Evolutionary conservation across 495 filamentous ascomycete species (phyloP), one percentile per base, ranked within the genome.

Genomic region (Cercophora samala): DNA sequence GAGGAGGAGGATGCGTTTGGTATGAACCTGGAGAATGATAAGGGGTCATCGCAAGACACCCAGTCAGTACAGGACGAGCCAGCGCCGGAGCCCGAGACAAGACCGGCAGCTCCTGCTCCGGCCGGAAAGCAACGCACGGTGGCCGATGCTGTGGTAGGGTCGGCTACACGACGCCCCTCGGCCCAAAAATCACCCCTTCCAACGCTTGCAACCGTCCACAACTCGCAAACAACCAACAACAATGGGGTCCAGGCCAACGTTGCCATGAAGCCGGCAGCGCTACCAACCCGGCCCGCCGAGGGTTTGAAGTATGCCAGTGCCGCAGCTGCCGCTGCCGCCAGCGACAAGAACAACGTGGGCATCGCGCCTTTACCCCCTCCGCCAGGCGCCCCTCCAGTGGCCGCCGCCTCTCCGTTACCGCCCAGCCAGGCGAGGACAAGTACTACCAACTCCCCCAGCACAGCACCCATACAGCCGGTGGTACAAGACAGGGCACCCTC

Each of bases 221-320:
- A 79, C 24, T 86, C 89, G 8, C 77, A 88, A 59, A 80, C 90
- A 1, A 89, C 77, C 70, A 82, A 88, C 62, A 84, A 83, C 63
- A 92, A 86, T 73, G 85, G 86, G 70, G 85, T 81, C 29, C 69
- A 77, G 23, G 75, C 77, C 55, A 81, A 66, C 62, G 67, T 74
- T 26, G 74, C 79, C 64, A 92, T 98, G 95, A 99, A 98, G 78
- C 93, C 95, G 19, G 95, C 96, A 17, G 90, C 94, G 15, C 72
- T 92, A 71, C 96, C 95, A 8, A 87, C 91, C 54, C 88, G 93
- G 72, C 85, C 91, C 3, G 89, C 93, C 37, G 94, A 98, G 75
- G 91, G 91, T 0, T 81, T 98, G 70, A 97, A 97, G 78, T 98
- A 98, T 76, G 95, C 96, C 32, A 97, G 95, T 21, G 95, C 95